Evolutionary conservation across 2,329 filamentous ascomycete genomes (phyloP).

Genomic region (Aspergillus fumigatus): DNA sequence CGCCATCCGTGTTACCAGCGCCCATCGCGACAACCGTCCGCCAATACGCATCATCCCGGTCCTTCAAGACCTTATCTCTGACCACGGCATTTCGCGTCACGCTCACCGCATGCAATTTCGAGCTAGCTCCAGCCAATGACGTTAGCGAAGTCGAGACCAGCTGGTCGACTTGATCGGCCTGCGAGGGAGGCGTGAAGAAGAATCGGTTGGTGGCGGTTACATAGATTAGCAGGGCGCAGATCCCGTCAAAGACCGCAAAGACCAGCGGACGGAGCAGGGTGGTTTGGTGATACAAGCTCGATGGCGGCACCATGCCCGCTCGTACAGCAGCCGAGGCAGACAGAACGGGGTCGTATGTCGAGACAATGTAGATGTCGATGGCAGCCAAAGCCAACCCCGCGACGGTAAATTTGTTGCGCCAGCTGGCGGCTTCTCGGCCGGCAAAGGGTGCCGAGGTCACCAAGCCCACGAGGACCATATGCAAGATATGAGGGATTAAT

Average conservation of each 20-base stretch:
- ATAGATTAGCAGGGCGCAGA: conserved; percentile 64
- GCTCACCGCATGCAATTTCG: conserved; percentile 66
- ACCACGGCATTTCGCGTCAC: conserved; percentile 76
- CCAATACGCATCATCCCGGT: conserved; percentile 71
- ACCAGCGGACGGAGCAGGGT: conserved; percentile 58
- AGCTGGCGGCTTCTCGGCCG: conserved; percentile 60
- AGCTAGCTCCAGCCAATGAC: conserved; percentile 55
- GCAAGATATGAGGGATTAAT: conserved; percentile 71
- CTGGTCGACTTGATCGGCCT: conserved; percentile 63
- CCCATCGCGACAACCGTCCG: conserved; percentile 48
- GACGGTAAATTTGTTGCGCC: conserved; percentile 67
- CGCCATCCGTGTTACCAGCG: conserved; percentile 56
- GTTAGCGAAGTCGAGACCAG: conserved; percentile 45
- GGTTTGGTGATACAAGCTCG: conserved; percentile 37
- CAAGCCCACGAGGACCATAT: conserved; percentile 67
- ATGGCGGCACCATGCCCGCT: conserved; percentile 57
- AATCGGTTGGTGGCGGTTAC: conserved; percentile 75
- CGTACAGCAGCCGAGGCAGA: conserved; percentile 58
- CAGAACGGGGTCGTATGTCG: conserved; percentile 55
- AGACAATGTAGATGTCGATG: conserved; percentile 63
- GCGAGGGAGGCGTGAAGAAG: conserved; percentile 58
- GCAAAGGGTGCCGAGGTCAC: conserved; percentile 66
- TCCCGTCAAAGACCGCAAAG: conserved; percentile 61
- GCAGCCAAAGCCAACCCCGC: conserved; percentile 55
- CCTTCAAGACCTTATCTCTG: conserved; percentile 67